Percentiles rank a stretch among this genome's conserved stretches.
Conservation (phyloP, 1,139 yeast genomes). For the Yamadazyma membranifaciens region DNA sequence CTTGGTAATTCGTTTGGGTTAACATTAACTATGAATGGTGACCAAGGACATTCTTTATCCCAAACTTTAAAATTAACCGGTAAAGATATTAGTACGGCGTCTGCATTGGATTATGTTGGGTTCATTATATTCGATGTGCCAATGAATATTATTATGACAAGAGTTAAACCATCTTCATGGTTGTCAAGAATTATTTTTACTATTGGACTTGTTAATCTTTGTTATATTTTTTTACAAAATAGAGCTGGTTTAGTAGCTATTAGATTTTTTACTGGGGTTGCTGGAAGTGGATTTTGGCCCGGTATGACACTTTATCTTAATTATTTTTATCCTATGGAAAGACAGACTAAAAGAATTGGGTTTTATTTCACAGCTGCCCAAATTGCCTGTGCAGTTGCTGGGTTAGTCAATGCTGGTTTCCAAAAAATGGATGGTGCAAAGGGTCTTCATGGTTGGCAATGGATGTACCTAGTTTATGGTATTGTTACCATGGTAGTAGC, state of each 20-base stretch:
- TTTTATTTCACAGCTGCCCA: slow-evolving; percentile 92
- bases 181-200: slow-evolving; percentile 72
- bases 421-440: slow-evolving; percentile 73
- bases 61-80: slow-evolving; percentile 52
- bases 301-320: slow-evolving; percentile 84
- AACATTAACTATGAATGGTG: slow-evolving; percentile 76
- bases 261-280: slow-evolving; percentile 73
- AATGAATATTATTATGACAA: slow-evolving; percentile 84
- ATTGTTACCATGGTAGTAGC: slow-evolving; percentile 68
- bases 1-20: slow-evolving; percentile 78
- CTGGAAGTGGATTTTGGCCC: slow-evolving; percentile 94
- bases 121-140: slow-evolving; percentile 84
- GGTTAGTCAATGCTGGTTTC: slow-evolving; percentile 83
- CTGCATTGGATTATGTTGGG: slow-evolving; percentile 81
- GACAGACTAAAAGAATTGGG: slow-evolving; percentile 78
- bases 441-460: slow-evolving; percentile 82
- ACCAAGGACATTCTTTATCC: slow-evolving; percentile 58
- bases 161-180: slow-evolving; percentile 83
- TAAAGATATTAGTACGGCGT: slow-evolving; percentile 68
- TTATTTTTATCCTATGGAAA: slow-evolving; percentile 81
- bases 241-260: slow-evolving; percentile 65
- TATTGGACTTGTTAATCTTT: slow-evolving; percentile 74
- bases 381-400: slow-evolving; percentile 81
- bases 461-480: slow-evolving; percentile 83
- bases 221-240: slow-evolving; percentile 59